Evolutionary conservation across 257 asterid genomes (phyloP).

Genomic region (Salvia splendens): DNA sequence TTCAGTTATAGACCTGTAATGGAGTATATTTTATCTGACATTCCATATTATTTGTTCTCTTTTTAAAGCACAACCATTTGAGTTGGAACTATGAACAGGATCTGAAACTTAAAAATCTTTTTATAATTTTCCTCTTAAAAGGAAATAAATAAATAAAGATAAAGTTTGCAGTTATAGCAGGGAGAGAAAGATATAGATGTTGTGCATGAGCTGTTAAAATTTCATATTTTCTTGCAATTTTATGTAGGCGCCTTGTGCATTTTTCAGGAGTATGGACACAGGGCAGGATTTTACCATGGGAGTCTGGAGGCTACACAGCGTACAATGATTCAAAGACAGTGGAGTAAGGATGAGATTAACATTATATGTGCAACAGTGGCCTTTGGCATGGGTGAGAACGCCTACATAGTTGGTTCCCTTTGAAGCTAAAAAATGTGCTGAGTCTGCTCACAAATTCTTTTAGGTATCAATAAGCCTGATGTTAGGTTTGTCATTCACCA

Average conservation of each 20-base stretch:
- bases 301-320: conserved; percentile 86
- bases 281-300: conserved; percentile 92
- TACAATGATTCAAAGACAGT: conserved; percentile 71
- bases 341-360: conserved; percentile 98
- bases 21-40: neutral
- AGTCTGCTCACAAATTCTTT: conserved; percentile 25
- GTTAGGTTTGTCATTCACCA: conserved; percentile 99
- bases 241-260: conserved; percentile 25
- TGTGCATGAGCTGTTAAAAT: neutral
- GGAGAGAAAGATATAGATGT: conserved; percentile 17
- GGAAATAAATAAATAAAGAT: neutral
- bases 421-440: conserved; percentile 32
- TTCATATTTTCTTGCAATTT: conserved; percentile 30
- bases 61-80: neutral
- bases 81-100: neutral
- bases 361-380: conserved; percentile 98
- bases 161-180: conserved; percentile 13
- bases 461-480: conserved; percentile 99
- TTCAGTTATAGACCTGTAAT: conserved; percentile 1
- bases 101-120: neutral
- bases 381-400: conserved; percentile 85
- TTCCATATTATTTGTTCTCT: conserved; percentile 5
- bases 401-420: conserved; percentile 29
- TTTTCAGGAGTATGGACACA: conserved; percentile 80
- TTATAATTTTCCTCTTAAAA: neutral